phyloP scores from a whole-genome alignment of 179 eudicot genomes.

The Carnegiea gigantea region DNA sequence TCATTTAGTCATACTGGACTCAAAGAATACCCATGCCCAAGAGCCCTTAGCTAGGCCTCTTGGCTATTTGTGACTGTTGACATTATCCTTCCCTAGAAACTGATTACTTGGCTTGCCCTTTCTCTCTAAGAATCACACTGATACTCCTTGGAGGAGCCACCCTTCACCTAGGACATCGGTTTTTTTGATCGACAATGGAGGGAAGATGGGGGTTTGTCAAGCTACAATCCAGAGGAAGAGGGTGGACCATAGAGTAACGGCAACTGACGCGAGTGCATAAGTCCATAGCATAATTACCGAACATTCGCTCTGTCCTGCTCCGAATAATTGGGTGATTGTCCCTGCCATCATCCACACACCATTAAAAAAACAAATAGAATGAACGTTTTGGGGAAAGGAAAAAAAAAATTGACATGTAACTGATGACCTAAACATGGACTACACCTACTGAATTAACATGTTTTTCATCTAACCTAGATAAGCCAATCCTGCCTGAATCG shows the following conservation, averaged over 20 bases:
- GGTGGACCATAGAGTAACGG: conserved; percentile 39
- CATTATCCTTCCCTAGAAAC: background rate
- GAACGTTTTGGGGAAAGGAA: no score
- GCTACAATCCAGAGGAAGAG: conserved; percentile 30
- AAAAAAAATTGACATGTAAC: no score
- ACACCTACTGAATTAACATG: no score
- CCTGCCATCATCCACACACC: conserved; percentile 20
- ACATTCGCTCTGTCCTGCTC: conserved; percentile 39
- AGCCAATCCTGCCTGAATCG: no score
- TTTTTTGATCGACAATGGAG: background rate
- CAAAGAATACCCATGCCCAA: background rate
- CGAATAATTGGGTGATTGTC: conserved; percentile 40
- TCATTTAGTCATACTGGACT: background rate
- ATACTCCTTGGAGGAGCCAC: background rate
- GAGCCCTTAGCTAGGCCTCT: background rate
- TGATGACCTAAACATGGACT: no score
- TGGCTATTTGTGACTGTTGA: background rate
- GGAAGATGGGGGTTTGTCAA: background rate
- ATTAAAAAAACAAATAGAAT: no score
- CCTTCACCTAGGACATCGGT: background rate
- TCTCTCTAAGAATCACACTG: background rate
- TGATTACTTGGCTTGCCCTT: background rate
- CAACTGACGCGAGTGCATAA: conserved; percentile 29
- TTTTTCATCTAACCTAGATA: no score
- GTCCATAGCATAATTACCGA: conserved; percentile 41